These are phyloP conservation scores for Persicaria tinctoria DNA, from an alignment of 148 eudicot species.

Conservation along the genomic window DNA sequence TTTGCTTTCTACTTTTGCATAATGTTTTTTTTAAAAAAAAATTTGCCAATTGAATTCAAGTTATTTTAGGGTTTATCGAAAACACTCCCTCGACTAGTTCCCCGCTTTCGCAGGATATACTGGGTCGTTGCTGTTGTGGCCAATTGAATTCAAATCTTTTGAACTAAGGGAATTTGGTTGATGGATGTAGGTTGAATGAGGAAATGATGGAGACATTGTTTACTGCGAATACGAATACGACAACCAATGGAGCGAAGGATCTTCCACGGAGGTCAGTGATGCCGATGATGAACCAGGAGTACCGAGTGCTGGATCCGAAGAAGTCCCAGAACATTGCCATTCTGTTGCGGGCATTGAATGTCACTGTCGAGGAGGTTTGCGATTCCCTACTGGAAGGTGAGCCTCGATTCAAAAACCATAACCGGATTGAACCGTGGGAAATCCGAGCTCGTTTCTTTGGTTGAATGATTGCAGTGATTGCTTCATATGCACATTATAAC, in stretches of 20 bases:
- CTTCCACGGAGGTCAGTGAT: constrained; percentile 21
- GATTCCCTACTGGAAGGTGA: constrained; percentile 67
- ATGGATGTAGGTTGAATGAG: constrained; percentile 67
- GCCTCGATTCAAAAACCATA: neutral
- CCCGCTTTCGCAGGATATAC: no score
- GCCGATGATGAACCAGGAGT: constrained; percentile 33
- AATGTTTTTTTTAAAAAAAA: no score
- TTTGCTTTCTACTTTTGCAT: neutral
- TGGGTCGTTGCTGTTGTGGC: neutral
- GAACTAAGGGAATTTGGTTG: neutral
- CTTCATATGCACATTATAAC: neutral
- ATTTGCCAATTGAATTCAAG: neutral
- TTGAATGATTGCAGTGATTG: neutral
- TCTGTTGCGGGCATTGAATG: constrained; percentile 60
- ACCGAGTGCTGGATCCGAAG: constrained; percentile 57
- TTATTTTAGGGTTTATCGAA: no score
- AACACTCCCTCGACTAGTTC: no score
- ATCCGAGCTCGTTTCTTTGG: neutral
- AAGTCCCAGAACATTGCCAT: constrained; percentile 72
- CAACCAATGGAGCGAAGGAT: constrained; percentile 24
- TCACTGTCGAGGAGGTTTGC: constrained; percentile 62
- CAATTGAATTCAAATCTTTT: neutral
- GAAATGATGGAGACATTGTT: constrained; percentile 90
- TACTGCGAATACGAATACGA: constrained; percentile 34
- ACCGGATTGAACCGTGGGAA: neutral